phyloP scores from a whole-genome alignment of 108 stramenopile genomes.

The Chaetoceros tenuissimus region DNA sequence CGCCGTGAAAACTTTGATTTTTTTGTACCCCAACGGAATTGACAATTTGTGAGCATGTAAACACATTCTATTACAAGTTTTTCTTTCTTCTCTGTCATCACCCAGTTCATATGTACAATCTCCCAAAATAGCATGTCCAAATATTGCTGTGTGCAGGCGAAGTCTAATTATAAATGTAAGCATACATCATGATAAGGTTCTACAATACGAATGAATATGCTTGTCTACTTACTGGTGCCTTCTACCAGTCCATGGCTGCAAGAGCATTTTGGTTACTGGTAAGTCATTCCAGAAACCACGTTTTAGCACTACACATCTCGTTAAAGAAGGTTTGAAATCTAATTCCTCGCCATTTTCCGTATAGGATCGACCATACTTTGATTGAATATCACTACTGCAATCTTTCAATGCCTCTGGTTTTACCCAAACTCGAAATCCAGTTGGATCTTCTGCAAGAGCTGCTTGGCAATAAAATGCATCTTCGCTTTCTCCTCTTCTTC shows the following conservation, averaged over 20 bases:
- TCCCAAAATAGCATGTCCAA: conserved; percentile 88
- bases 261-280: conserved; percentile 70
- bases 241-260: conserved; percentile 77
- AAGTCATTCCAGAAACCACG: conserved; percentile 14
- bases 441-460: conserved; percentile 42
- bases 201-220: too few relatives aligned
- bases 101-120: conserved; percentile 73
- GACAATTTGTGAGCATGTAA: conserved; percentile 58
- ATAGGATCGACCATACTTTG: not conserved
- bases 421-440: conserved; percentile 37
- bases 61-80: conserved; percentile 54
- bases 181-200: too few relatives aligned
- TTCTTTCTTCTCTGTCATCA: not conserved
- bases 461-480: conserved; percentile 48
- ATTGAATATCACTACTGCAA: not conserved
- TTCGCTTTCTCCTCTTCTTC: not conserved
- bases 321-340: conserved; percentile 60
- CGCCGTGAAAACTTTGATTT: conserved; percentile 24
- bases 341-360: conserved; percentile 1
- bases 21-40: conserved; percentile 25
- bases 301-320: conserved; percentile 52
- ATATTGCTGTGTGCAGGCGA: conserved; percentile 65
- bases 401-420: conserved; percentile 5
- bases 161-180: too few relatives aligned
- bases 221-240: conserved; percentile 92